Percentiles rank a stretch among this genome's conserved stretches.
Conservation (phyloP, 345 rosid genomes). For the Populus davidiana region DNA sequence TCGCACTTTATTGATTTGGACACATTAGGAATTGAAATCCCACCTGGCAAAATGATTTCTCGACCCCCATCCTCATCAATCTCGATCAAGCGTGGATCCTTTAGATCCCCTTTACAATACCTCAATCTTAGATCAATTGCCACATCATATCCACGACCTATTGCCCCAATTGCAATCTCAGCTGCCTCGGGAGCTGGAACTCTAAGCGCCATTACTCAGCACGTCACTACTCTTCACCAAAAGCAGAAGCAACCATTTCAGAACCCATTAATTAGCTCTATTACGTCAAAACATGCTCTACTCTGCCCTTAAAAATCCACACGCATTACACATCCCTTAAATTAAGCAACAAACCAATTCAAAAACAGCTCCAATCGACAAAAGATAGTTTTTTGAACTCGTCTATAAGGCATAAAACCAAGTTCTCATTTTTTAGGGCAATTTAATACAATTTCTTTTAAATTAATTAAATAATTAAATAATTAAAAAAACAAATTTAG, state of each 20-base stretch:
- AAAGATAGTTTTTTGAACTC: too few relatives aligned
- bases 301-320: neutral
- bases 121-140: conserved; percentile 71
- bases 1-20: conserved; percentile 86
- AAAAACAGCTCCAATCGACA: too few relatives aligned
- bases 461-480: neutral
- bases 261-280: neutral
- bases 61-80: conserved; percentile 52
- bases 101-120: conserved; percentile 63
- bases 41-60: conserved; percentile 80
- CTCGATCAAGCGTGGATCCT: conserved; percentile 60
- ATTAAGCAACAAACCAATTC: too few relatives aligned
- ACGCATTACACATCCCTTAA: neutral
- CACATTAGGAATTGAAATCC: conserved; percentile 67
- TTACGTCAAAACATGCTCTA: neutral
- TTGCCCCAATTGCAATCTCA: conserved; percentile 74
- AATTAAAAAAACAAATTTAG: neutral
- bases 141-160: conserved; percentile 87
- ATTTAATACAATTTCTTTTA: too few relatives aligned
- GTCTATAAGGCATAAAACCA: too few relatives aligned
- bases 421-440: too few relatives aligned
- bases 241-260: conserved; percentile 4
- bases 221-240: conserved; percentile 29
- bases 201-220: conserved; percentile 67
- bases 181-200: conserved; percentile 76